A percentile compares a stretch with the other conserved stretches of the same genome.
Conservation (phyloP, 805 yeast species). For the Myxozyma neotropica region DNA sequence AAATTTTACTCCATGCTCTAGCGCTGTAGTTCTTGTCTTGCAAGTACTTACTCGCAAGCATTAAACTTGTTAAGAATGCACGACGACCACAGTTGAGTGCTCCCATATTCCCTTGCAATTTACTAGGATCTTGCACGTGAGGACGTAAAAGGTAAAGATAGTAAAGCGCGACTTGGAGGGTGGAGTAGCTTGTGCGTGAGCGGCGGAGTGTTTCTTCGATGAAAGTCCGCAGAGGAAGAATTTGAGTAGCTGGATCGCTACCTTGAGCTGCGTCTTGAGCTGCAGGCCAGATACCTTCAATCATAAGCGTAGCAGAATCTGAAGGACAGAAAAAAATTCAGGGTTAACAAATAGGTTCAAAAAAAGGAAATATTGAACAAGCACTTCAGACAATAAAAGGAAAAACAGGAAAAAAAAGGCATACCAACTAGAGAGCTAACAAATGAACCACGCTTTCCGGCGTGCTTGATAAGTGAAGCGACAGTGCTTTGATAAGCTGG, state of each 20-base stretch:
- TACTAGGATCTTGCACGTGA: slow-evolving; percentile 32
- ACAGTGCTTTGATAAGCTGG: slow-evolving; percentile 5
- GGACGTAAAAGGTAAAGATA: slow-evolving; percentile 58
- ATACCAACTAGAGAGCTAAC: slow-evolving; percentile 33
- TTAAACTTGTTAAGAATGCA: slow-evolving; percentile 66
- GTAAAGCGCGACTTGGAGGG: slow-evolving; percentile 67
- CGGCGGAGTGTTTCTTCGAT: slow-evolving; percentile 47
- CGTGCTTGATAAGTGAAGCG: slow-evolving; percentile 11
- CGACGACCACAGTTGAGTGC: slow-evolving; percentile 58
- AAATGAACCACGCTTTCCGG: slow-evolving; percentile 20
- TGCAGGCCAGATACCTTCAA: slow-evolving; percentile 42
- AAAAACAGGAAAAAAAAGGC: no score
- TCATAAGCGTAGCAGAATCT: slow-evolving; percentile 39
- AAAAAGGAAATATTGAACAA: slow-evolving; percentile 28
- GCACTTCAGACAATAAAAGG: no score
- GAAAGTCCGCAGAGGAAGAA: slow-evolving; percentile 44
- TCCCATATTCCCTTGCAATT: slow-evolving; percentile 17
- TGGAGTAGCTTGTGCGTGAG: slow-evolving; percentile 61
- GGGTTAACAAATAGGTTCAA: no score
- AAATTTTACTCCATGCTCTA: slow-evolving; percentile 71
- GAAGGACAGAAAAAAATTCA: background rate
- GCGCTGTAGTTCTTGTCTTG: slow-evolving; percentile 73
- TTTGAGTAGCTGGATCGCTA: slow-evolving; percentile 33
- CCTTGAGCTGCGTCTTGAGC: slow-evolving; percentile 37
- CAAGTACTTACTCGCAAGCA: slow-evolving; percentile 70